Evolutionary conservation across 2,329 filamentous ascomycete genomes (phyloP).

Genomic region (Colletotrichum phormii): DNA sequence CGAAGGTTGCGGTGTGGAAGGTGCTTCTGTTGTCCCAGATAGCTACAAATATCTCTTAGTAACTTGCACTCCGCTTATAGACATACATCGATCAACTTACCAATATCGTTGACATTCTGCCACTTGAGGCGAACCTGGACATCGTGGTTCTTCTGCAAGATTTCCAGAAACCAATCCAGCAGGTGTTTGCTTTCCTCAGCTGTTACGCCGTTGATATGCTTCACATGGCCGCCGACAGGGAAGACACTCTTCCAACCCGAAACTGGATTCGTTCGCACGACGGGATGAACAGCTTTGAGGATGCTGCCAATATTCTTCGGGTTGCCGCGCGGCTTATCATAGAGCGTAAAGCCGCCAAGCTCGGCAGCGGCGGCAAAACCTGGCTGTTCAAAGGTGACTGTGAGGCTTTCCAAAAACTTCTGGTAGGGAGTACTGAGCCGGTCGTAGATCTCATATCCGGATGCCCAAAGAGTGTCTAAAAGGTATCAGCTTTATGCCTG

Average conservation of each 20-base stretch:
- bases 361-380: conserved; percentile 52
- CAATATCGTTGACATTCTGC: conserved; percentile 54
- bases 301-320: conserved; percentile 59
- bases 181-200: conserved; percentile 55
- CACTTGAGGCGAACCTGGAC: conserved; percentile 61
- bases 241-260: conserved; percentile 68
- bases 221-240: conserved; percentile 55
- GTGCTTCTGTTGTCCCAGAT: conserved; percentile 73
- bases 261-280: conserved; percentile 71
- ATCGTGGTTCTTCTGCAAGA: conserved; percentile 60
- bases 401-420: conserved; percentile 63
- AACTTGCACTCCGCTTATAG: neutral
- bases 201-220: conserved; percentile 56
- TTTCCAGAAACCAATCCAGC: conserved; percentile 53
- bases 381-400: conserved; percentile 56
- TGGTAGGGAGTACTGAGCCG: conserved; percentile 62
- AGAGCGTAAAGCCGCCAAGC: conserved; percentile 45
- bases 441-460: conserved; percentile 71
- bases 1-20: conserved; percentile 69
- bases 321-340: conserved; percentile 48
- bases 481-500: neutral
- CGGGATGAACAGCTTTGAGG: conserved; percentile 63
- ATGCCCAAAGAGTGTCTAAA: conserved; percentile 70
- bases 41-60: conserved; percentile 42
- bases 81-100: conserved; percentile 23